phyloP scores from a whole-genome alignment of 352 stramenopile species.

The Pythium grandisporangium region DNA sequence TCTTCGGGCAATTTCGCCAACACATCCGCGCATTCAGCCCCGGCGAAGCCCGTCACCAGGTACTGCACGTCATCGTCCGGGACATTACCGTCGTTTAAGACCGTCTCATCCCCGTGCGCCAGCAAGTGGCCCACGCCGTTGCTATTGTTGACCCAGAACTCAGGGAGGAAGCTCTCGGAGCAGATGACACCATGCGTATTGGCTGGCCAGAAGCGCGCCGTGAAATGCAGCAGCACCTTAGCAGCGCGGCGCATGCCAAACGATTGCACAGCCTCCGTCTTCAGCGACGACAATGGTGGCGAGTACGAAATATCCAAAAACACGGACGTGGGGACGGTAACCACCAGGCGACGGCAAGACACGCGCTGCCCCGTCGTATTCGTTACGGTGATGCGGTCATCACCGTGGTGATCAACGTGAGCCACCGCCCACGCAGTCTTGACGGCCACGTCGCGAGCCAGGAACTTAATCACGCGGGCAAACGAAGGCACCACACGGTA shows the following conservation, averaged over 20 bases:
- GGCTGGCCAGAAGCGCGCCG: conserved; percentile 48
- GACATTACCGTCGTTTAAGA: too few relatives aligned
- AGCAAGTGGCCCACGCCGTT: conserved; percentile 51
- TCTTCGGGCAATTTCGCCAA: conserved; percentile 29
- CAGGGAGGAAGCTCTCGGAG: conserved; percentile 71
- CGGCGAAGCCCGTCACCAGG: conserved; percentile 65
- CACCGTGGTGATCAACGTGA: conserved; percentile 49
- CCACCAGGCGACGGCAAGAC: conserved; percentile 47
- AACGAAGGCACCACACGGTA: conserved; percentile 67
- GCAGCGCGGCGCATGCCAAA: conserved; percentile 68
- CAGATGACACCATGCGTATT: conserved; percentile 75
- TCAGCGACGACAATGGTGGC: conserved; percentile 40
- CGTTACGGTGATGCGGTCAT: conserved; percentile 38
- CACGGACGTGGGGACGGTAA: conserved; percentile 70
- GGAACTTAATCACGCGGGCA: conserved; percentile 52
- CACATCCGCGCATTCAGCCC: conserved; percentile 50
- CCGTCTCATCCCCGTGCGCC: conserved; percentile 31
- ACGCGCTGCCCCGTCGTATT: conserved; percentile 44
- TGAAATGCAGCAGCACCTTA: conserved; percentile 75
- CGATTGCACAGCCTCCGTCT: conserved; percentile 46
- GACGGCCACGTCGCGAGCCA: conserved; percentile 33
- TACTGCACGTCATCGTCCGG: conserved; percentile 22
- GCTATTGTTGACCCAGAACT: conserved; percentile 80
- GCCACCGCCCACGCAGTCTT: conserved; percentile 46
- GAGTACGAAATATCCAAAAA: conserved; percentile 69